These are phyloP conservation scores for Aspergillus sp. DNA, from an alignment of 2,329 filamentous ascomycete genomes.

Conservation along the genomic window DNA sequence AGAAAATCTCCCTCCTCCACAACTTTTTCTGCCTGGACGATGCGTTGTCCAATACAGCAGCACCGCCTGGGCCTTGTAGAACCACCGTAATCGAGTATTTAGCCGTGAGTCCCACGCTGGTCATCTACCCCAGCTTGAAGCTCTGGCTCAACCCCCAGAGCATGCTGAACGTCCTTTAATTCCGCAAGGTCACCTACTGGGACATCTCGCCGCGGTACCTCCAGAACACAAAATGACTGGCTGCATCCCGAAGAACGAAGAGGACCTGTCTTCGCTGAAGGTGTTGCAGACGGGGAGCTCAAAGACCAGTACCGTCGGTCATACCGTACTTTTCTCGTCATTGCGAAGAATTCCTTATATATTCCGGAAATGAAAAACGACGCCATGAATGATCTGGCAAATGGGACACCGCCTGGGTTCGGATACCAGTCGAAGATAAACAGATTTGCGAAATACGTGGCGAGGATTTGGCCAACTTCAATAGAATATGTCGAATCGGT, in stretches of 20 bases:
- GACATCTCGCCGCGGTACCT: constrained; percentile 40
- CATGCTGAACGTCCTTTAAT: constrained; percentile 15
- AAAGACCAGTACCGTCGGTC: constrained; percentile 22
- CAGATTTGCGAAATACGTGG: constrained; percentile 33
- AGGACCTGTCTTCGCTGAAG: constrained; percentile 31
- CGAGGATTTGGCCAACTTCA: constrained; percentile 29
- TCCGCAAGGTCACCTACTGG: constrained; percentile 22
- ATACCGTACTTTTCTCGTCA: constrained; percentile 22
- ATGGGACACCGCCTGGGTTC: neutral
- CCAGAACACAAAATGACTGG: constrained; percentile 33
- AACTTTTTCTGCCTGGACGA: constrained; percentile 34
- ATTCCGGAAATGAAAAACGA: neutral
- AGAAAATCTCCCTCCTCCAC: constrained; percentile 37
- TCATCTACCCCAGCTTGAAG: constrained; percentile 40
- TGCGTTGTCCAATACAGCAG: constrained; percentile 41
- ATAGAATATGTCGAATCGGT: constrained; percentile 14
- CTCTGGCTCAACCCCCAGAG: constrained; percentile 33
- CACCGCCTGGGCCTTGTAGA: constrained; percentile 43
- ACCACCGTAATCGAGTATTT: constrained; percentile 38
- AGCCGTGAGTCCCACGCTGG: constrained; percentile 33
- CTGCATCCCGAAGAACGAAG: constrained; percentile 27
- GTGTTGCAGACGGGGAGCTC: constrained; percentile 42
- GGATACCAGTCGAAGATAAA: constrained; percentile 32
- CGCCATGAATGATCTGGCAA: neutral
- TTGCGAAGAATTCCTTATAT: neutral